Base-by-base conservation (phyloP, 1,284 basidiomycete species). In the Rhodotorula sp. region DNA sequence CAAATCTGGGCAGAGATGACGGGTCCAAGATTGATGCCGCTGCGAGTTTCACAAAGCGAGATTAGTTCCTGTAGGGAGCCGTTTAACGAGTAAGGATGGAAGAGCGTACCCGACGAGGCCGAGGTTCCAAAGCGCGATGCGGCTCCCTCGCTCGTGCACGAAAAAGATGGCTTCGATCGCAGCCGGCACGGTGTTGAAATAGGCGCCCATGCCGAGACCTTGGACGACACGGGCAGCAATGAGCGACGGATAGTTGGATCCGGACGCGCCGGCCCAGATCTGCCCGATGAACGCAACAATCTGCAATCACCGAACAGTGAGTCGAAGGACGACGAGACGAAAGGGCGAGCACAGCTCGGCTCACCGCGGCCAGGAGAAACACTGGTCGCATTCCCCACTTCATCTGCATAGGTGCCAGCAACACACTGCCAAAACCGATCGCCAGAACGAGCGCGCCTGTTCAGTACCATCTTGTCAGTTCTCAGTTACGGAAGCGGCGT, bases 301-400 rank as follows among this genome's bases (percentile, higher is more conserved):
- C 1, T 64, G 62, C 31, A 21, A 16, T 29, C 15, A n/a, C 15
- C 15, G 23, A 29, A 14, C 4, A 18, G 29, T 14, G 7, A 51
- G 26, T 23, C 34, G 31, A 54, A 31, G 47, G 21, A 16, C 21
- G 31, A 34, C 62, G 10, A 8, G 16, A 18, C 21, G 14, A 18
- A 15, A 29, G 31, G 14, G 21, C 6, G 16, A 18, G 39, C 8
- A 23, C 34, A 23, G n/a, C 23, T 54, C 20, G 29, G 52, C 51
- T 14, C n/a, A 57, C 63, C 21, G 84, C 82, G 7, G 84, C 84
- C 18, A 78, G 64, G 54, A 85, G 74, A 71, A 84, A 85, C 2
- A 84, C 83, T 49, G 84, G 83, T n/a, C 84, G 76, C 62, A 84
- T 83, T 0, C 84, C 84, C 69, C 80, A 85, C 67, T 85, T 85